Evolutionary conservation across 2,329 filamentous ascomycete species (phyloP), one percentile per base, ranked within the genome.

Genomic region (Apiospora sp.): DNA sequence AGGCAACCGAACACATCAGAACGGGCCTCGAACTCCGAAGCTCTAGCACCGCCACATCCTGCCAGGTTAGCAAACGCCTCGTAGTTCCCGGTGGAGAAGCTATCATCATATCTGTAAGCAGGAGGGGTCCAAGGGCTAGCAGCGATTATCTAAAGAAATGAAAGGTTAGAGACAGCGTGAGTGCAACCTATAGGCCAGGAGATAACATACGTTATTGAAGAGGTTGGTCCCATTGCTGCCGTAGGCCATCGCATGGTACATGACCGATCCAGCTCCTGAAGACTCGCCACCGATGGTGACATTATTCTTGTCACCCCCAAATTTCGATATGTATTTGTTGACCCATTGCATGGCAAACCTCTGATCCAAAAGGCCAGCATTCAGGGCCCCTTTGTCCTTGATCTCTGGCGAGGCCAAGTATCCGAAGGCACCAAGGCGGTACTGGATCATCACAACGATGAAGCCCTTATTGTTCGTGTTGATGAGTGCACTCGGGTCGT

Each of bases 231-330:
- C 81, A 12, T 82, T 83, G 3, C 84, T 83, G 14, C 84, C 84
- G 1, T 86, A 84, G 44, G 88, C 86, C 24, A 87, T 82, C 41
- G 86, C 84, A 16, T 86, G 84, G 37, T 88, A 71, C 76, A 83
- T 84, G 2, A 86, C 58, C 6, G 58, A 64, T 10, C 58, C 58
- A 0, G 58, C 89, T 2, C 89, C 88, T 0, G 89, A 88, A 0
- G 85, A 87, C 75, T 88, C 85, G 0, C 89, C 88, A 75, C 83
- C 84, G 43, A 90, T 85, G 0, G 87, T 89, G 1, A 91, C 86
- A 22, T 86, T 84, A 0, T 72, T 73, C 0, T 84, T 83, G 72
- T 90, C 84, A 5, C 88, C 88, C 1, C 88, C 88, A 72, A 90
- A 90, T 10, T 80, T 77, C 43, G 82, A 77, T 70, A 90, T 88